Evolutionary conservation across 768 basidiomycete genomes (phyloP).

Genomic region (Strobilomyces echinocephalus): DNA sequence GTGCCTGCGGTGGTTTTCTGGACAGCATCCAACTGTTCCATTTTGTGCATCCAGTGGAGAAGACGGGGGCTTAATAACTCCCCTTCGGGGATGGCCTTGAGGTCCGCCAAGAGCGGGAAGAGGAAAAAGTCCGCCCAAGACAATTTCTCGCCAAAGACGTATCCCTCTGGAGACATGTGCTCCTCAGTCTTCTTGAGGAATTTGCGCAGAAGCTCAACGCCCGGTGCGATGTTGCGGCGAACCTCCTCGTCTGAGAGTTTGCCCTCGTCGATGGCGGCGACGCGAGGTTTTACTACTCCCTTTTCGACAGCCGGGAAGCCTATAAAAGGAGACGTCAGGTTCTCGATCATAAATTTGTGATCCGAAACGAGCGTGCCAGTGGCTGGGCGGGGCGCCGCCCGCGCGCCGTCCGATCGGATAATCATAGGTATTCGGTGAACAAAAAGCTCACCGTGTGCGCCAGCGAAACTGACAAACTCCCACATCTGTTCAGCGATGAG

Average conservation of each 20-base stretch:
- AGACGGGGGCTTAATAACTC: slow-evolving; percentile 23
- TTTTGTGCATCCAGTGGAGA: slow-evolving; percentile 22
- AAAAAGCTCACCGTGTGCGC: slow-evolving; percentile 19
- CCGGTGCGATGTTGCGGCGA: slow-evolving; percentile 13
- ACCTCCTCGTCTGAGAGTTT: slow-evolving; percentile 21
- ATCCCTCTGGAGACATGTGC: slow-evolving; percentile 25
- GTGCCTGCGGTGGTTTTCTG: slow-evolving; percentile 22
- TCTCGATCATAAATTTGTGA: not conserved
- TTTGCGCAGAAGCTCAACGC: slow-evolving; percentile 13
- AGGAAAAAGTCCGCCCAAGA: slow-evolving; percentile 34
- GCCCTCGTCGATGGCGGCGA: slow-evolving; percentile 24
- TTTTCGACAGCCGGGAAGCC: slow-evolving; percentile 29
- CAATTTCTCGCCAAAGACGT: slow-evolving; percentile 25
- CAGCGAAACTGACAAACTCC: slow-evolving; percentile 29
- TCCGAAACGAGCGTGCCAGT: not conserved
- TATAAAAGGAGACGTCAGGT: not conserved
- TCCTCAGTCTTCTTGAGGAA: slow-evolving; percentile 20
- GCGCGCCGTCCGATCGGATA: too few relatives aligned
- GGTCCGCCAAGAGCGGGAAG: slow-evolving; percentile 29
- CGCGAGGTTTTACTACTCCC: slow-evolving; percentile 31
- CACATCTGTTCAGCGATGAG: slow-evolving; percentile 29
- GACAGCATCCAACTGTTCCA: slow-evolving; percentile 24
- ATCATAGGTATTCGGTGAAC: not conserved
- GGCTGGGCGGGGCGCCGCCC: too few relatives aligned
- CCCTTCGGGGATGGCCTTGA: slow-evolving; percentile 25